phyloP scores from a whole-genome alignment of 163 green algal genomes.

The Smithsoniella earleae region DNA sequence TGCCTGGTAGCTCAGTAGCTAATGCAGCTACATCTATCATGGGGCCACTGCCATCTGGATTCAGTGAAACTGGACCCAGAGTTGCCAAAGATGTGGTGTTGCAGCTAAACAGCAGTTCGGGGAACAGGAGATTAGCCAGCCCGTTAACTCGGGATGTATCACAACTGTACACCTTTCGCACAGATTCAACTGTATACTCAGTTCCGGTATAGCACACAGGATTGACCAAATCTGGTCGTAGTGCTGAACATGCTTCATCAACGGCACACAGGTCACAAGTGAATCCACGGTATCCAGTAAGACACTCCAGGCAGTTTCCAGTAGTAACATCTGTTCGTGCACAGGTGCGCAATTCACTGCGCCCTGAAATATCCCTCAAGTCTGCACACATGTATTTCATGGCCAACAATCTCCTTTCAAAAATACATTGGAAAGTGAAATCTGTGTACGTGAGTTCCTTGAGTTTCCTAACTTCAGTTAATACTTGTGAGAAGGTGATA shows the following conservation, averaged over 20 bases:
- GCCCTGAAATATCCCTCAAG: not conserved
- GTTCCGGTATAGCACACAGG: not conserved
- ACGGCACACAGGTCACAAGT: slow-evolving; percentile 13
- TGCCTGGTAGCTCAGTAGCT: not conserved
- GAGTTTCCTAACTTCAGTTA: too few species aligned
- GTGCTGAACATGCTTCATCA: not conserved
- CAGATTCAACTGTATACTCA: not conserved
- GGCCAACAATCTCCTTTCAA: too few species aligned
- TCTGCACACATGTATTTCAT: slow-evolving; percentile 23
- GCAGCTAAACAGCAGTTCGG: not conserved
- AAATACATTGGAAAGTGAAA: too few species aligned
- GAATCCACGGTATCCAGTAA: not conserved
- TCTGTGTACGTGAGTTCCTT: too few species aligned
- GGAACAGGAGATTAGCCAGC: not conserved
- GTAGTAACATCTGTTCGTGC: not conserved
- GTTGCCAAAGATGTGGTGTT: not conserved
- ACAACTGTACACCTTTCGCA: slow-evolving; percentile 2
- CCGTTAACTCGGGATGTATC: not conserved
- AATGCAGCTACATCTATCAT: not conserved
- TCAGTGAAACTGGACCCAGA: not conserved
- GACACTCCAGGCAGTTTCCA: not conserved
- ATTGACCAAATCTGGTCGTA: slow-evolving; percentile 6
- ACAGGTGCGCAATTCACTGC: not conserved
- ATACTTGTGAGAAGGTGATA: too few species aligned
- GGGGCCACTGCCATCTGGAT: not conserved